Conservation (phyloP, 108 stramenopile species). For the Skeletonema tropicum region DNA sequence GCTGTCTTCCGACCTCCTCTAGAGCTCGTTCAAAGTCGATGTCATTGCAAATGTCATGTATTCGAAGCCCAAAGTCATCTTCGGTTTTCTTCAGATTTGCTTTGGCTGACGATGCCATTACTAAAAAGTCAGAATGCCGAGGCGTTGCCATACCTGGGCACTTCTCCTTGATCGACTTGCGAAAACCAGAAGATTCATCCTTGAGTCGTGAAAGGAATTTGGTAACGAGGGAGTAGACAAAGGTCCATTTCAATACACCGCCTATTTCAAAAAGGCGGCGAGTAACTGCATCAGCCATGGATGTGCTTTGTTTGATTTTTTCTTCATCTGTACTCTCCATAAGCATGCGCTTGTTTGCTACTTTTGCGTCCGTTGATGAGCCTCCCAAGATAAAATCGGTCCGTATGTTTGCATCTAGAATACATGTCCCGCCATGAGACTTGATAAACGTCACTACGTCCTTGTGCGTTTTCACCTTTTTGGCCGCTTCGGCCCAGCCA, state of each 20-base stretch:
- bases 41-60: constrained; percentile 18
- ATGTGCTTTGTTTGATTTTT: constrained; percentile 19
- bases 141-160: constrained; percentile 40
- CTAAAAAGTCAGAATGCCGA: constrained; percentile 62
- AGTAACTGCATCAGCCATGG: constrained; percentile 22
- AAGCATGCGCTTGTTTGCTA: constrained; percentile 20
- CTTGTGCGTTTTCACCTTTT: constrained; percentile 43
- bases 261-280: constrained; percentile 29
- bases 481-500: constrained; percentile 65
- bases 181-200: constrained; percentile 11
- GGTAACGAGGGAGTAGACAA: constrained; percentile 56
- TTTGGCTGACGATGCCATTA: constrained; percentile 37
- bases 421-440: constrained; percentile 67
- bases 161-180: constrained; percentile 28
- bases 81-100: constrained; percentile 28
- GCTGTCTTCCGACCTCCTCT: constrained; percentile 38
- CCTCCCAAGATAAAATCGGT: constrained; percentile 30
- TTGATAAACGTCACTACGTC: constrained; percentile 72
- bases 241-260: constrained; percentile 64
- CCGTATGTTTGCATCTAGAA: constrained; percentile 26
- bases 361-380: constrained; percentile 14
- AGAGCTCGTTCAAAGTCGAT: constrained; percentile 60
- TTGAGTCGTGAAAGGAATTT: constrained; percentile 31
- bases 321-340: constrained; percentile 12
- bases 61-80: constrained; percentile 59